Conservation (phyloP, 345 rosid genomes). For the Euphorbia lathyris region DNA sequence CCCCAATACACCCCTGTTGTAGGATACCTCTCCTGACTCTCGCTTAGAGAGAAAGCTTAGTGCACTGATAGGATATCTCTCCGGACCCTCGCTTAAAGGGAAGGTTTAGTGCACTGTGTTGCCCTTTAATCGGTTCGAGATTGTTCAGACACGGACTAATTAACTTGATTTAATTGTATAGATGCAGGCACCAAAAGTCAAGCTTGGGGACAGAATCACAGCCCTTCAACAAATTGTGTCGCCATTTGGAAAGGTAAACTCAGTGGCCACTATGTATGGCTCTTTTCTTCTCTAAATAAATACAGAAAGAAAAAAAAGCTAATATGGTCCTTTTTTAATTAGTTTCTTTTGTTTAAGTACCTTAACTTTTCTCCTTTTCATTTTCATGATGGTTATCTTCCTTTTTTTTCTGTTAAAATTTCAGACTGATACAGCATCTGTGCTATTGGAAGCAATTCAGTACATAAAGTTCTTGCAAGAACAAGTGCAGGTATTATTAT, state of each 20-base stretch:
- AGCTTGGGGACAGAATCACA: constrained; percentile 78
- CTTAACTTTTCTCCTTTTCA: not conserved
- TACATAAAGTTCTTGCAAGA: constrained; percentile 73
- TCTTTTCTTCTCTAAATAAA: not conserved
- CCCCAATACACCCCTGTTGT: too few species aligned
- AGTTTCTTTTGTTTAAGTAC: not conserved
- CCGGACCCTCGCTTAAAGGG: too few species aligned
- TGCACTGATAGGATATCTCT: too few species aligned
- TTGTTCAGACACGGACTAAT: too few species aligned
- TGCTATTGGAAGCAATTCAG: constrained; percentile 73
- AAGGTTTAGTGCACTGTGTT: too few species aligned
- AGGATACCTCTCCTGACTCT: too few species aligned
- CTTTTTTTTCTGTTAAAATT: not conserved
- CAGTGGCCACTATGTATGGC: constrained; percentile 9
- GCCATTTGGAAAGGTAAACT: constrained; percentile 86
- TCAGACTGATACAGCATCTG: constrained; percentile 94
- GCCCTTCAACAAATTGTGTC: constrained; percentile 96
- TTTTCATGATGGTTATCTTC: not conserved
- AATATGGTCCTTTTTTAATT: constrained; percentile 1
- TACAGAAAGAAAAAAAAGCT: not conserved
- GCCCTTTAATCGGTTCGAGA: too few species aligned
- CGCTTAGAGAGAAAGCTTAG: too few species aligned
- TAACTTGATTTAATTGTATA: too few species aligned
- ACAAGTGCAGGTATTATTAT: constrained; percentile 68
- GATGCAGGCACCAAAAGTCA: constrained; percentile 77